Percentiles rank a stretch among this genome's conserved stretches.
Conservation (phyloP, 225 moss, liverwort and hornwort genomes). For the Sphagnum contortum region DNA sequence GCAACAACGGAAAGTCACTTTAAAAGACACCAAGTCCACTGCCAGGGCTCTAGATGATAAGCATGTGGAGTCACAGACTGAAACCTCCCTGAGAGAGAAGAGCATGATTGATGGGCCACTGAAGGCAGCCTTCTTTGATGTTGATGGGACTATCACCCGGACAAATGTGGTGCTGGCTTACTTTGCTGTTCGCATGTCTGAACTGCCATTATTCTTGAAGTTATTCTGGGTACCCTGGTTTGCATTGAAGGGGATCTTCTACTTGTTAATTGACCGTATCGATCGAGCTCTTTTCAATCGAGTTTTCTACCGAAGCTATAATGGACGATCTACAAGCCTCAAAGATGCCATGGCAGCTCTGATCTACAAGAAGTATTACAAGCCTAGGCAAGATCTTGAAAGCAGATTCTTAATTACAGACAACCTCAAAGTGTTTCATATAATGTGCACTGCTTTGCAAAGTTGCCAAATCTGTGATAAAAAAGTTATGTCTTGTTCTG, state of each 20-base stretch:
- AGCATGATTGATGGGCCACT: neutral
- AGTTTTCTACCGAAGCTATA: slow-evolving; percentile 31
- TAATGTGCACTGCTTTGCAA: neutral
- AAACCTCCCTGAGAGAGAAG: too few relatives aligned
- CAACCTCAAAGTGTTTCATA: neutral
- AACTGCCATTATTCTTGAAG: slow-evolving; percentile 16
- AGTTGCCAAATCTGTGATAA: too few relatives aligned
- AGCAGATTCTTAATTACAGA: neutral
- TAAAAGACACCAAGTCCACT: too few relatives aligned
- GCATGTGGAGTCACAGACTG: too few relatives aligned
- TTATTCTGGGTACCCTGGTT: slow-evolving; percentile 37
- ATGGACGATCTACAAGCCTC: slow-evolving; percentile 14
- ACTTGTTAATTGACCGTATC: slow-evolving; percentile 23
- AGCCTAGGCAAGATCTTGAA: slow-evolving; percentile 20
- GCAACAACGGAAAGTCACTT: too few relatives aligned
- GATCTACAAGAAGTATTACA: slow-evolving; percentile 23
- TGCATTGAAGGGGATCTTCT: slow-evolving; percentile 18
- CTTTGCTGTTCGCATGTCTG: slow-evolving; percentile 23
- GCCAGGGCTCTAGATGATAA: too few relatives aligned
- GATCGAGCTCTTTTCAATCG: slow-evolving; percentile 37
- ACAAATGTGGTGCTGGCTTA: slow-evolving; percentile 39
- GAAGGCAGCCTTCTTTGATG: slow-evolving; percentile 37
- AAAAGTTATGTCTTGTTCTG: too few relatives aligned
- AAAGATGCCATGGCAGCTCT: slow-evolving; percentile 27
- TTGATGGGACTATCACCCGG: slow-evolving; percentile 38